These are phyloP conservation scores for Aphanomyces euteiches DNA, from an alignment of 352 stramenopile species.

Conservation along the genomic window DNA sequence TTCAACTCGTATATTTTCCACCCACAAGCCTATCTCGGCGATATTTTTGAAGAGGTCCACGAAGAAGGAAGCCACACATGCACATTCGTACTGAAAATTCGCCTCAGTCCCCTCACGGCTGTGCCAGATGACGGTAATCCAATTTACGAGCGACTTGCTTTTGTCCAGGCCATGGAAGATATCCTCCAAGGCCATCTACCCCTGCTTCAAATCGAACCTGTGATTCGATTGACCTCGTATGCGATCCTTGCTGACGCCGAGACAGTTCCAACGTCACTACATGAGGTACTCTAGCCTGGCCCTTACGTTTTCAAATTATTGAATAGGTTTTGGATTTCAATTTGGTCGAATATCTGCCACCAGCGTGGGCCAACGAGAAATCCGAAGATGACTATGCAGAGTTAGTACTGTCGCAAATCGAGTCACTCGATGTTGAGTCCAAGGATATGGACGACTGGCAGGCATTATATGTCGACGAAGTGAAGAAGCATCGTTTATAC, in stretches of 20 bases:
- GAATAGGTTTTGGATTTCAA: slow-evolving; percentile 71
- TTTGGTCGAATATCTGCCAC: slow-evolving; percentile 82
- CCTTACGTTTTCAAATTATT: slow-evolving; percentile 28
- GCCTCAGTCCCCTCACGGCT: slow-evolving; percentile 70
- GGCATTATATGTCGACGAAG: slow-evolving; percentile 79
- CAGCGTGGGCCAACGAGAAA: slow-evolving; percentile 63
- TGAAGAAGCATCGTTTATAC: slow-evolving; percentile 77
- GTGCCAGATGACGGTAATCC: slow-evolving; percentile 79
- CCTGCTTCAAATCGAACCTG: slow-evolving; percentile 68
- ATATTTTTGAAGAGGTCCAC: slow-evolving; percentile 37
- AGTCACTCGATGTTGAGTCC: slow-evolving; percentile 38
- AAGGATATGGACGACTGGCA: slow-evolving; percentile 50
- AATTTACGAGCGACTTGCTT: slow-evolving; percentile 79
- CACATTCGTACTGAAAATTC: slow-evolving; percentile 92
- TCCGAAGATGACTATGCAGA: slow-evolving; percentile 79
- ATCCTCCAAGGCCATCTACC: slow-evolving; percentile 86
- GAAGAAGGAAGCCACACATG: slow-evolving; percentile 46
- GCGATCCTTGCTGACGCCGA: slow-evolving; percentile 79
- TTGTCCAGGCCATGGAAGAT: slow-evolving; percentile 91
- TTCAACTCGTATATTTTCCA: slow-evolving; percentile 32
- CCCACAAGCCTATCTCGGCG: slow-evolving; percentile 28
- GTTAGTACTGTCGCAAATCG: slow-evolving; percentile 49
- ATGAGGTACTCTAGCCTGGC: slow-evolving; percentile 31
- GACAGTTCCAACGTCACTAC: slow-evolving; percentile 36
- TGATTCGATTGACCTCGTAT: slow-evolving; percentile 70